phyloP scores from a whole-genome alignment of 23 red algal genomes.

The Gracilaria caudata region DNA sequence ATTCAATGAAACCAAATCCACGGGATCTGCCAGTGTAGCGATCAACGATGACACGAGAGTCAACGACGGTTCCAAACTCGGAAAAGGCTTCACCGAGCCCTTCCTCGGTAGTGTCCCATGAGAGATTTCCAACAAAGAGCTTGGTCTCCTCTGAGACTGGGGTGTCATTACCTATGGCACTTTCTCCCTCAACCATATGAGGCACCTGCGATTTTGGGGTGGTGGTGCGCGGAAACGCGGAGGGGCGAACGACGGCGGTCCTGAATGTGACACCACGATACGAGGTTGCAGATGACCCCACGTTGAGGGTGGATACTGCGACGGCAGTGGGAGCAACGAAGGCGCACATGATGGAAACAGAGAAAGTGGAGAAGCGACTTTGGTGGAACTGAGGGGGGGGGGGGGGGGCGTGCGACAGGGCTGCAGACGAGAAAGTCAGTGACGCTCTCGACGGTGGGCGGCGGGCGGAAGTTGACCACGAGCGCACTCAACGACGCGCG shows the following conservation, averaged over 20 bases:
- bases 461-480: neutral
- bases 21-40: conserved; percentile 75
- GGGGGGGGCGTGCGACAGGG: neutral
- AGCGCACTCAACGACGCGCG: neutral
- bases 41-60: conserved; percentile 76
- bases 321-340: conserved; percentile 6
- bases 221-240: neutral
- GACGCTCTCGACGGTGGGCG: neutral
- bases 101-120: conserved; percentile 77
- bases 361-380: neutral
- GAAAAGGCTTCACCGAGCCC: conserved; percentile 75
- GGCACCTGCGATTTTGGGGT: conserved; percentile 1
- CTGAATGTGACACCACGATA: neutral
- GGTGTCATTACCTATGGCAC: conserved; percentile 4
- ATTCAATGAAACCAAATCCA: conserved; percentile 97
- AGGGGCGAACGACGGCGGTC: neutral
- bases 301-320: neutral
- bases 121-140: conserved; percentile 87
- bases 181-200: conserved; percentile 10
- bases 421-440: neutral
- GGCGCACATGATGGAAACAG: conserved; percentile 15
- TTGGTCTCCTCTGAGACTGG: conserved; percentile 59
- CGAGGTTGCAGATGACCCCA: neutral
- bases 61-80: conserved; percentile 74
- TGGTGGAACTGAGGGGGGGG: neutral